Evolutionary conservation across 148 eudicot species (phyloP), one percentile per base, ranked within the genome.

Genomic region (Rhododendron ferrugineum): DNA sequence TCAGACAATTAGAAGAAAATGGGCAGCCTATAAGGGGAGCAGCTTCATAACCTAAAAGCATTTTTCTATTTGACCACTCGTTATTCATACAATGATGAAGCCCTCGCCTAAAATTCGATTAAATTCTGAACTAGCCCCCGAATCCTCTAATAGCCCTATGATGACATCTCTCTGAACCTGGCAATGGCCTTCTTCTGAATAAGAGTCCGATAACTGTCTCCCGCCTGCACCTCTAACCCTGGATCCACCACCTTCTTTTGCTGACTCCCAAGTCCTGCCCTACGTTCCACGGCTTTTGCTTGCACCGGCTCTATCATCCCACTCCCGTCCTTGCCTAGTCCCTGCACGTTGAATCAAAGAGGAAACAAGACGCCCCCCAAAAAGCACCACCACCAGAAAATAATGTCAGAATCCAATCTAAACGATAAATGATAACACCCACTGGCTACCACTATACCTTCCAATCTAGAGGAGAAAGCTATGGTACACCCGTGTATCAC

Each of bases 281-380:
- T 92, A 28, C 78, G 90, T 66, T 94, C 99, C 13, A 85, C 82
- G 72, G 98, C 91, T 88, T 93, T 94, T 6, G 99, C 98, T 87
- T 93, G 98, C 58, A 97, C 99, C 5, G 98, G 99, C 93, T 95
- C 99, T 84, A 94, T 90, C 95, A 95, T 92, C 76, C 99, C 99
- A 88, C 95, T 97, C 83, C 99, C 98, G 85, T 97, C 98, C 91
- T 92, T 94, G 52, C 99, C 99, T 37, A 97, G 90, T 46, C 99
- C 99, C 99, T 97, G 93, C 82, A 80, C 40, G 82, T 85, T 42
- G 32, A 88, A 87, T 52, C 83, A 83, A 49, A 76, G 77, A 85
- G 37, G 62, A 85, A 90, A 83, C 75, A 86, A 75, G 73, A 26
- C 30, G 34, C 75, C 36, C 75, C 75, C 75, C 37, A 85, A 85